Base-by-base conservation (phyloP, 257 asterid genomes). In the Coffea canephora region DNA sequence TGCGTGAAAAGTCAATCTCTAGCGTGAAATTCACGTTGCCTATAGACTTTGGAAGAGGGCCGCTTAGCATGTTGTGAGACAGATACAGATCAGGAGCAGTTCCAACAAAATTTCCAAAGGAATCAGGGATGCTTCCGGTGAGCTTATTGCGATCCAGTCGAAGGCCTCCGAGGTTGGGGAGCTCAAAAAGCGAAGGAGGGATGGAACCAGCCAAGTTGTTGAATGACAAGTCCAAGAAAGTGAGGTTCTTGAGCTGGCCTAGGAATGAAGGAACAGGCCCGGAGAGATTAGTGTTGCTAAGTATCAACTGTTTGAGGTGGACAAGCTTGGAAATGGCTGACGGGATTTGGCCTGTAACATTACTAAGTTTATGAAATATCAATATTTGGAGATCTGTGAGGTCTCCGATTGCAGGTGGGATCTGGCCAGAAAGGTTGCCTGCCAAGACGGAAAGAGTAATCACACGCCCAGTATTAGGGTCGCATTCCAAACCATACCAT, bases 61-160 rank as follows among this genome's bases (percentile, higher is more conserved):
- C 97, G 0, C 87, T 79, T 49, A 94, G 84, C 76, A 84, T 88
- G 78, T 94, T 93, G 82, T 90, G 93, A 3, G 94, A 89, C 4
- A 94, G 89, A 77, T 69, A 73, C 4, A 93, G 61, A 66, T 77
- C 74, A 23, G 89, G 90, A 2, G 83, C 73, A n/a, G 52, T 85
- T 64, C 87, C 87, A 8, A 75, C 36, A 77, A 89, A 87, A 2
- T 77, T 71, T 18, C 90, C 90, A 46, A 89, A 65, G 10, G 90
- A 80, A 1, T 80, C 88, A 0, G 96, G 93, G 59, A 91, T 86
- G 14, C 1, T 59, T 21, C 94, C 95, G 9, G 91, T 85, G 78
- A 91, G 88, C 23, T 82, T 83, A 85, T 91, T 91, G 14, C 85
- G 83, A 78, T 86, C 90, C 23, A 91, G 50, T 67, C 73, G 87